A percentile compares a stretch with the other conserved stretches of the same genome.
Evolutionary conservation across 305 asterid species (phyloP).

Genomic region (Solanum hybrid): DNA sequence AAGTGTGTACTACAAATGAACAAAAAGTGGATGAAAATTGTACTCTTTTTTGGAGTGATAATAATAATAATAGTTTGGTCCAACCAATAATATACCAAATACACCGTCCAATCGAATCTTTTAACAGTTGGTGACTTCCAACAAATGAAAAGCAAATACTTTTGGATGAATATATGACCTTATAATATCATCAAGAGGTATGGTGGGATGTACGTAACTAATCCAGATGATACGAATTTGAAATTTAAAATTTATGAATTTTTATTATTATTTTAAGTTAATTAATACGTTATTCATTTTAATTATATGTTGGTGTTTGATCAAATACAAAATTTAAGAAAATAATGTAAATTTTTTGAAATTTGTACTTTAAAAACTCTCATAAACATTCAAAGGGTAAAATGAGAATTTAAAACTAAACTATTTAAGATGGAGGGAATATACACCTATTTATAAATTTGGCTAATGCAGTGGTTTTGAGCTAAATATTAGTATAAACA

Average conservation of each 20-base stretch:
- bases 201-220: not conserved
- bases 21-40: not conserved
- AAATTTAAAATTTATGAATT: not conserved
- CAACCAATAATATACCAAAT: not conserved
- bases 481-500: not conserved
- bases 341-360: no score
- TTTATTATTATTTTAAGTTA: not conserved
- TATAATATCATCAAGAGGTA: not conserved
- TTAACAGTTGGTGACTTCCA: not conserved
- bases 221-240: fast-evolving
- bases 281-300: not conserved
- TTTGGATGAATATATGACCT: not conserved
- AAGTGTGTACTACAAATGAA: not conserved
- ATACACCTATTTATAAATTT: not conserved
- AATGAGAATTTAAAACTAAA: not conserved
- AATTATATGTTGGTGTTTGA: not conserved
- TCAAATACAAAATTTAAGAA: not conserved
- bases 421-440: no score
- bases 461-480: not conserved
- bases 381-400: not conserved
- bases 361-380: no score
- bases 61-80: not conserved
- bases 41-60: not conserved
- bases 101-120: not conserved
- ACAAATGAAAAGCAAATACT: not conserved